Evolutionary conservation across 768 basidiomycete species (phyloP).

Genomic region (Hemileccinum impolitum): DNA sequence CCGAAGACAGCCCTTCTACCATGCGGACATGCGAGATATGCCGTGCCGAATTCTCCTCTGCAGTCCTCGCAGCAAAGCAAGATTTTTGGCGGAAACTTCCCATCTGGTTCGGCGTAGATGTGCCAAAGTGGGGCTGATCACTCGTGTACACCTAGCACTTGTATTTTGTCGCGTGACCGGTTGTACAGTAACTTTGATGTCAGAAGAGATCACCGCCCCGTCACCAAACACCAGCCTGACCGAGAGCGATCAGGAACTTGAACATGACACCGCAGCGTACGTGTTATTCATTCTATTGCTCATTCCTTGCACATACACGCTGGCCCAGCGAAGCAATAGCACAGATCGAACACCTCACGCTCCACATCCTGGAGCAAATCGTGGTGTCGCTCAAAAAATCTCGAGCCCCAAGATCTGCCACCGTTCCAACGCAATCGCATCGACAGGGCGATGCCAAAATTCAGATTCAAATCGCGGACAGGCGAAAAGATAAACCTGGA

Average conservation of each 20-base stretch:
- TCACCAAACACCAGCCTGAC: no score
- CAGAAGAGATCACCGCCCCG: no score
- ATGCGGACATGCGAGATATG: conserved; percentile 64
- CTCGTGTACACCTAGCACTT: conserved; percentile 10
- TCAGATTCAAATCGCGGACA: conserved; percentile 34
- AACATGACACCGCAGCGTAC: conserved; percentile 7
- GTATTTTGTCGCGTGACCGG: not conserved
- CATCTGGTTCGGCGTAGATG: conserved; percentile 60
- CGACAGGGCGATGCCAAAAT: conserved; percentile 22
- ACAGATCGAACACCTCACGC: conserved; percentile 28
- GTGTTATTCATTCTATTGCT: not conserved
- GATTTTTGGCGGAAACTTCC: conserved; percentile 67
- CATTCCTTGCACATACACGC: conserved; percentile 1
- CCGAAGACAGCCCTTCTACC: conserved; percentile 40
- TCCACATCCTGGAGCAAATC: conserved; percentile 34
- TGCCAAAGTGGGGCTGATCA: conserved; percentile 36
- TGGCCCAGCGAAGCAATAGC: conserved; percentile 22
- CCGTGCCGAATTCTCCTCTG: conserved; percentile 55
- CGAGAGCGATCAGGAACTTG: conserved; percentile 13
- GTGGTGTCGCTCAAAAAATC: conserved; percentile 12
- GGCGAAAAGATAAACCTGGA: conserved; percentile 30
- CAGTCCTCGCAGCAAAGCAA: conserved; percentile 56
- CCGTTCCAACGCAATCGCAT: not conserved
- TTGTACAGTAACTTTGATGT: no score
- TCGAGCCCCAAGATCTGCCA: not conserved